Percentiles rank a stretch among this genome's conserved stretches.
These are phyloP conservation scores for Diaporthe eres DNA, from an alignment of 2,329 filamentous ascomycete genomes.

Conservation along the genomic window DNA sequence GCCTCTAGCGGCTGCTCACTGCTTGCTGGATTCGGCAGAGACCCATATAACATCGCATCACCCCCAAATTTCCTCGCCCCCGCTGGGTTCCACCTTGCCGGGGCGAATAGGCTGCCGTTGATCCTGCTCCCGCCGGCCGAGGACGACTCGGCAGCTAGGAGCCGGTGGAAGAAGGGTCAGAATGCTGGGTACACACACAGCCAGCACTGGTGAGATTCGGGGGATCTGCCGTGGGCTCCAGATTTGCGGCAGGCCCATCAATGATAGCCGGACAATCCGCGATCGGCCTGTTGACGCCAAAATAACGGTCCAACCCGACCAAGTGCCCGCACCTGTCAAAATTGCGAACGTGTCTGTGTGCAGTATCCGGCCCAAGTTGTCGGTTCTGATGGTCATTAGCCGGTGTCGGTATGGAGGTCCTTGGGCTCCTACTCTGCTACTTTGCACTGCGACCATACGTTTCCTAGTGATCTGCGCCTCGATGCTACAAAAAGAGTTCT, in stretches of 20 bases:
- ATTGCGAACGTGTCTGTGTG: neutral
- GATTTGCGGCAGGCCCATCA: neutral
- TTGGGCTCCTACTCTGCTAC: no score
- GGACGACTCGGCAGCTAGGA: conserved; percentile 1
- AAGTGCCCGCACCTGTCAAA: conserved; percentile 9
- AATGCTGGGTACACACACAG: neutral
- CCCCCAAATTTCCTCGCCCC: conserved; percentile 25
- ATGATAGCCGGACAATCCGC: conserved; percentile 8
- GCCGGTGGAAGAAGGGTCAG: neutral
- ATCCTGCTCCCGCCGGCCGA: conserved; percentile 1
- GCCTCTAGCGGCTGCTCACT: neutral
- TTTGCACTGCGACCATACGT: neutral
- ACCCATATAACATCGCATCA: conserved; percentile 15
- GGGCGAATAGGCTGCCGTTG: neutral
- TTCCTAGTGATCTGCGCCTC: neutral
- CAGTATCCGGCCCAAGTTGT: neutral
- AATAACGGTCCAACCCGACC: neutral
- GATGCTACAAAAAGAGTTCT: neutral
- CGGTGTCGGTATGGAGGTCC: neutral
- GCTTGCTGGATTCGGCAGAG: conserved; percentile 26
- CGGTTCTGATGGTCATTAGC: neutral
- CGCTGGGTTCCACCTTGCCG: neutral
- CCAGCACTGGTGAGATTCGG: neutral
- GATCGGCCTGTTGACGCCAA: neutral
- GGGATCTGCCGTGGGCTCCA: neutral